Evolutionary conservation across 2,329 filamentous ascomycete species (phyloP).

Genomic region (Ophiostoma australiae): DNA sequence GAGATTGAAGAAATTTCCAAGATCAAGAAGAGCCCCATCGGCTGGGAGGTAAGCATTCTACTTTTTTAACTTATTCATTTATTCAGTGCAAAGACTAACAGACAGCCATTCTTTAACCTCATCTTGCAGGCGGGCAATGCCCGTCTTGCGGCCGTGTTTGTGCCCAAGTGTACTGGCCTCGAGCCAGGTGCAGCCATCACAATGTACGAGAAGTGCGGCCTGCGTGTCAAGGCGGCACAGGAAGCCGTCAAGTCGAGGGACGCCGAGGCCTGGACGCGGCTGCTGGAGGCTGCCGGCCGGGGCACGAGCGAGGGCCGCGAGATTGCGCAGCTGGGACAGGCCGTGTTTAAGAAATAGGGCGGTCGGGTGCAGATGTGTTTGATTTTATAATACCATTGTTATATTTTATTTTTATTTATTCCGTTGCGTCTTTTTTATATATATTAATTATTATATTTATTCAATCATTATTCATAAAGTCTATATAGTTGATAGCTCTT

Average conservation of each 20-base stretch:
- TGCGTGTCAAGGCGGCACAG: conserved; percentile 83
- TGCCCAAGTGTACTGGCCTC: conserved; percentile 77
- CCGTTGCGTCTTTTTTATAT: background rate
- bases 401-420: background rate
- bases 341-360: conserved; percentile 48
- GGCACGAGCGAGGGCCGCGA: conserved; percentile 64
- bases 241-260: conserved; percentile 84
- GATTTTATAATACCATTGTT: conserved; percentile 11
- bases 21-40: conserved; percentile 81
- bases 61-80: background rate
- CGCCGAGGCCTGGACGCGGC: conserved; percentile 63
- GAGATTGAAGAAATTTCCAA: conserved; percentile 83
- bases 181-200: conserved; percentile 65
- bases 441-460: background rate
- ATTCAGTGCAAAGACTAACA: background rate
- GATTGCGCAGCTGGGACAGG: conserved; percentile 72
- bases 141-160: conserved; percentile 74
- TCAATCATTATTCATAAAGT: background rate
- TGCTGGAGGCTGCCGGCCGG: conserved; percentile 69
- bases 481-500: no score
- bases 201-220: conserved; percentile 96
- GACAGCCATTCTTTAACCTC: conserved; percentile 83
- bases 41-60: conserved; percentile 71
- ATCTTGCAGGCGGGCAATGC: conserved; percentile 84
- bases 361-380: background rate